Evolutionary conservation across 2,329 filamentous ascomycete genomes (phyloP), one percentile per base, ranked within the genome.

Genomic region (Alternaria solani): DNA sequence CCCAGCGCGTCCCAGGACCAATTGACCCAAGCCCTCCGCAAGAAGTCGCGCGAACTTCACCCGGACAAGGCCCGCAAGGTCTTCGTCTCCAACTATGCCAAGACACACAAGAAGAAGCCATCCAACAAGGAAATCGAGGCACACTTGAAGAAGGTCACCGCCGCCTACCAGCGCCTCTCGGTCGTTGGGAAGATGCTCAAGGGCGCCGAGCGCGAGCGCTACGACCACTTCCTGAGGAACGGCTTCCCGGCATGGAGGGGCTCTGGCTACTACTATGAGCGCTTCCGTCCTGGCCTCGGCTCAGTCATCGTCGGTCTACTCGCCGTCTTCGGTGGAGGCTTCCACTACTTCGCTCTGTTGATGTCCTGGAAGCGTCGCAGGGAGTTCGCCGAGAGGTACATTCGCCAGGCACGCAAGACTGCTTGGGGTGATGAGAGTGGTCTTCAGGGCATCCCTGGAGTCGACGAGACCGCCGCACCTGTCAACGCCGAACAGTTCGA

Each of bases 211-310:
- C 88, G 95, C 65, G 91, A 92, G 69, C 91, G 95, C 65, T 99
- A 99, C 80, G 94, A 99, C 78, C 91, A 97, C 79, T 99, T 98
- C 83, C 81, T 98, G 62, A 82, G 84, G 78, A 93, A 98, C 80
- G 95, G 95, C 63, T 99, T 99, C 83, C 95, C 95, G 32, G 88
- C 88, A 57, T 99, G 95, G 95, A 94, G 94, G 82, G 95, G 95
- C 59, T 97, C 94, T 44, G 94, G 95, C 64, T 99, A 99, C 86
- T 99, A 98, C 86, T 99, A 99, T 83, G 89, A 89, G 72, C 89
- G 95, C 59, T 97, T 94, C 85, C 88, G 95, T 20, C 95, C 95
- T 2, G 95, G 95, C 8, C 83, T 98, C 44, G 93, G 92, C 60
- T 91, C 91, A 14, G 95, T 97, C 46, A 80, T 98, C 52, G 62